Evolutionary conservation across 2,329 filamentous ascomycete species (phyloP).

Genomic region (Dothideomycetes sp.): DNA sequence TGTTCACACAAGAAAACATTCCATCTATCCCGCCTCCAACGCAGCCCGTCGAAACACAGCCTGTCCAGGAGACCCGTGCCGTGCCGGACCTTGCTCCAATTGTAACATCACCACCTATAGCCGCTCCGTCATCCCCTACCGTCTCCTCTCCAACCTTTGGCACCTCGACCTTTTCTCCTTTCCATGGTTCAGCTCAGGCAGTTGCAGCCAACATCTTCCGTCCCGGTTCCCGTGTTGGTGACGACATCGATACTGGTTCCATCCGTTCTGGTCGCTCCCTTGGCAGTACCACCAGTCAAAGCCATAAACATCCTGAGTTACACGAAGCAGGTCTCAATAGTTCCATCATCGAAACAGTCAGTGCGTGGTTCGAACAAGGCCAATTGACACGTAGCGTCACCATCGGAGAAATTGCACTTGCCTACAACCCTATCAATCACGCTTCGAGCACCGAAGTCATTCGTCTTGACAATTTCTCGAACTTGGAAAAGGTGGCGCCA

Average conservation of each 20-base stretch:
- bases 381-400: slow-evolving; percentile 62
- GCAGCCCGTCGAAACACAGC: slow-evolving; percentile 7
- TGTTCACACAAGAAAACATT: slow-evolving; percentile 25
- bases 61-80: slow-evolving; percentile 4
- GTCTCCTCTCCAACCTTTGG: slow-evolving; percentile 18
- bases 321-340: slow-evolving; percentile 71
- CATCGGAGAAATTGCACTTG: slow-evolving; percentile 80
- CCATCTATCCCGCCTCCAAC: slow-evolving; percentile 19
- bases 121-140: slow-evolving; percentile 7
- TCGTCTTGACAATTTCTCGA: slow-evolving; percentile 76
- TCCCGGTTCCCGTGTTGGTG: slow-evolving; percentile 18
- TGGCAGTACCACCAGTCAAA: slow-evolving; percentile 54
- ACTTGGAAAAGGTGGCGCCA: slow-evolving; percentile 85
- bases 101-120: slow-evolving; percentile 8
- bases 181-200: slow-evolving; percentile 16
- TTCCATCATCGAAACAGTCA: slow-evolving; percentile 88
- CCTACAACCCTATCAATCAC: slow-evolving; percentile 57
- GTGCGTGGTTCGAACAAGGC: slow-evolving; percentile 69
- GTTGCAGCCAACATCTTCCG: slow-evolving; percentile 23
- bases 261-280: slow-evolving; percentile 81
- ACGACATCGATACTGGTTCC: slow-evolving; percentile 67
- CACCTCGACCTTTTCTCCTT: slow-evolving; percentile 24
- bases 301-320: slow-evolving; percentile 71
- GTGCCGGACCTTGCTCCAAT: slow-evolving; percentile 12
- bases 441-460: slow-evolving; percentile 51